Evolutionary conservation across 495 filamentous ascomycete genomes (phyloP).

Genomic region (Thermothielavioides terrestris): DNA sequence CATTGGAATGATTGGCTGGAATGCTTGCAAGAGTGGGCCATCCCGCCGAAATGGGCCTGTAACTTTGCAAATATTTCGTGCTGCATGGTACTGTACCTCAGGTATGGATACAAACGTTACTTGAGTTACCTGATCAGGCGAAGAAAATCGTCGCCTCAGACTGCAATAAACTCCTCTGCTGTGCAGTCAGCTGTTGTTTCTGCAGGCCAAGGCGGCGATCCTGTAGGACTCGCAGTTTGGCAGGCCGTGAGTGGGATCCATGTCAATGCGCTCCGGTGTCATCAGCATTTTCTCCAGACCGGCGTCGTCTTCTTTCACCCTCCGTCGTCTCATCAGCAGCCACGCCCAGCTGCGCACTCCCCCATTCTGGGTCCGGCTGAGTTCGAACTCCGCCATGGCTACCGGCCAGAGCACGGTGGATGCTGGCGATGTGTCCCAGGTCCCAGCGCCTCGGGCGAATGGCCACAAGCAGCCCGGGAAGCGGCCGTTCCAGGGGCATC

Average conservation of each 20-base stretch:
- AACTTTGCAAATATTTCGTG: too few species aligned
- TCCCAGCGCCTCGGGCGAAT: not conserved
- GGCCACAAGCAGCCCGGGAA: slow-evolving; percentile 9
- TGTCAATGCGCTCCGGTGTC: slow-evolving; percentile 2
- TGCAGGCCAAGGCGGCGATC: too few species aligned
- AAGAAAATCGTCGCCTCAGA: too few species aligned
- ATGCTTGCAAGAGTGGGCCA: too few species aligned
- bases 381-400: slow-evolving; percentile 6
- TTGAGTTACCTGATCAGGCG: too few species aligned
- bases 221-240: not conserved
- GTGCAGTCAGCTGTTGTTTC: too few species aligned
- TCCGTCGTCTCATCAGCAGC: not conserved
- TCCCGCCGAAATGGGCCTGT: too few species aligned
- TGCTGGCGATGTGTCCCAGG: not conserved
- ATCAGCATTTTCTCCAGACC: slow-evolving; percentile 11
- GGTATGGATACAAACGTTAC: too few species aligned
- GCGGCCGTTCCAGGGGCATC: slow-evolving; percentile 6
- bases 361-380: not conserved
- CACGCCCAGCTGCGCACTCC: not conserved
- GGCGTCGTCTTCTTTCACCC: not conserved
- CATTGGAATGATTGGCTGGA: too few species aligned
- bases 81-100: too few species aligned
- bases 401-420: slow-evolving; percentile 3
- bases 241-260: not conserved
- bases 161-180: too few species aligned